Conservation (phyloP, 1,284 basidiomycete species). For the Ceratobasidium sp. region DNA sequence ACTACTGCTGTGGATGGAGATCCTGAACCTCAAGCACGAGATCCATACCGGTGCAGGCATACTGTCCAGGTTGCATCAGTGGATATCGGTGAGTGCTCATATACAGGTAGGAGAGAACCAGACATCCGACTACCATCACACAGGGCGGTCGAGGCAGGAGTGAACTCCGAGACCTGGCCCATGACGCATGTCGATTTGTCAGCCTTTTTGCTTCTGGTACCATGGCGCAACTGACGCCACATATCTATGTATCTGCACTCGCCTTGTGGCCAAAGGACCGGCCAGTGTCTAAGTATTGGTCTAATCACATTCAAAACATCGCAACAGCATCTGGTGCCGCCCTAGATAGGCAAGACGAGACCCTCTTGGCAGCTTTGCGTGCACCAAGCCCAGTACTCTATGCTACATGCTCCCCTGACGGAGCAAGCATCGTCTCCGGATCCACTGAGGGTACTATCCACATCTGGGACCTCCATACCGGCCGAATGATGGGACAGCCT, state of each 20-base stretch:
- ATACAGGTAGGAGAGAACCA: no score
- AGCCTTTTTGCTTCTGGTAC: no score
- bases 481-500: neutral
- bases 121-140: no score
- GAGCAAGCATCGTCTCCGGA: neutral
- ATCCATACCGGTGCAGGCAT: no score
- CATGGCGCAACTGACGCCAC: neutral
- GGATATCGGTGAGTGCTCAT: no score
- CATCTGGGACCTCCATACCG: neutral
- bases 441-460: neutral
- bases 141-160: no score
- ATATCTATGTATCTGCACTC: constrained; percentile 6
- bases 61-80: no score
- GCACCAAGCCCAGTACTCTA: neutral
- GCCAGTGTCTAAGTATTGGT: neutral
- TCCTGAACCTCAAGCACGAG: no score
- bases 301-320: neutral
- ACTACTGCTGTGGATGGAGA: no score
- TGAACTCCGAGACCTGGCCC: no score
- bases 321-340: neutral
- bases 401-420: constrained; percentile 2
- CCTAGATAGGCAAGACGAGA: neutral
- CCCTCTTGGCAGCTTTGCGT: neutral
- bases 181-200: no score
- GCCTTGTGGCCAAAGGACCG: neutral